Base-by-base conservation (phyloP, 2,329 filamentous ascomycete genomes). In the Metarhizium robertsii region DNA sequence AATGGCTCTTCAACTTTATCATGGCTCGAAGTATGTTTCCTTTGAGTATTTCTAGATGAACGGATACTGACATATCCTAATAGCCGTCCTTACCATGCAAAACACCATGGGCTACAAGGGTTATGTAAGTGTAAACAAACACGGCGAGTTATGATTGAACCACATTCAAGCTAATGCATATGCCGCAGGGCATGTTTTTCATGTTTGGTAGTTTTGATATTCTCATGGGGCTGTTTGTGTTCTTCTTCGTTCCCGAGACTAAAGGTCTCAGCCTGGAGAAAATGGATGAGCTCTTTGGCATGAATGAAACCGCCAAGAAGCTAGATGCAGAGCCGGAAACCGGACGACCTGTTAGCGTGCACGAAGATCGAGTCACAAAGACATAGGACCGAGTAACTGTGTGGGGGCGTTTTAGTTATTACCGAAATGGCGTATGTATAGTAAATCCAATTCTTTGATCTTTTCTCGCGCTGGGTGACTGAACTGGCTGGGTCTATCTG, bases 1-100 rank as follows among this genome's bases (percentile, higher is more conserved):
- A 89, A 63, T 88, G 85, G 85, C 68, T 89, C 4, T 88, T 89
- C 69, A 90, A 90, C 65, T 87, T 89, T 58, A 79, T 88, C 10
- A 83, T 89, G 55, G 85, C 86, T 2, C 73, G 83, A 56, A 83
- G 67, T 69, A 60, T 62, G 67, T 63, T 30, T 11, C 30, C 25
- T 29, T 25, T 30, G 18, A 29, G 6, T 40, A 3, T 13, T 46
- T 14, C 29, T 42, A 2, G 4, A 25, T 6, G 20, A 16, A 6
- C 18, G 20, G 5, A 47, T 2, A 36, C 51, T 57, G 29, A 54
- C 48, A 53, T 29, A 32, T 32, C 25, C 20, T n/a, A 40, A 45
- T 45, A 71, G 69, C 83, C 38, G 84, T 85, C 3, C 81, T 85
- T 2, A 83, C 79, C 50, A 88, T 89, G 85, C 75, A 88, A 63